Base-by-base conservation (phyloP, 2,329 filamentous ascomycete species). In the Xylariaceae sp. region DNA sequence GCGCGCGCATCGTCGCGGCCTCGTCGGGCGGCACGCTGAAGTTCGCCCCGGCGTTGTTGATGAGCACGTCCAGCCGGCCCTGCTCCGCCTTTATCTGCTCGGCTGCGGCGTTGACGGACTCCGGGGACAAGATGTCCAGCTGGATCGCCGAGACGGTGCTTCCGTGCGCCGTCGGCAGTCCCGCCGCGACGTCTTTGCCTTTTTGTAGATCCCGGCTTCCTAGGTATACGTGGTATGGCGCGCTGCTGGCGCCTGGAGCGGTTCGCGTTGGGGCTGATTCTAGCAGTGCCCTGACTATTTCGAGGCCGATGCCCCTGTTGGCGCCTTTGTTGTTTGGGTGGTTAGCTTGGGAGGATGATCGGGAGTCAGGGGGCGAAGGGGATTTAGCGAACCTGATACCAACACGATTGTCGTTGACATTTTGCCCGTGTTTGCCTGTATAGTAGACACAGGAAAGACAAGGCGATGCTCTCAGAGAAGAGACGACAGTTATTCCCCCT, bases 241-340 rank as follows among this genome's bases (percentile, higher is more conserved):
- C 52, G 26, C 51, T 53, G 21, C 34, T 44, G n/a, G n/a, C n/a
- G n/a, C n/a, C n/a, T 26, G 26, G 26, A 26, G 32, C 30, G 15
- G 9, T 49, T 1, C 26, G 39, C 8, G 47, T 41, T 2, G 45
- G 34, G 10, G 56, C 43, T n/a, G n/a, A n/a, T n/a, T 45, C 47
- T 18, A 62, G 56, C 19, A 62, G 44, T 9, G 57, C 56, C 49
- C 54, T 56, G 40, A 61, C 50, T 12, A 59, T 59, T 34, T 55
- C 55, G 30, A 61, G 48, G 7, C 61, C 61, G 36, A 64, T 60
- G 51, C 61, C 61, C 34, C 56, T 47, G 41, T 61, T 64, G 16
- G 49, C 58, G 21, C 60, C 61, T 63, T 36, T 21, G 7, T 2
- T 40, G n/a, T 9, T 21, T 39, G 50, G 47, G 26, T 51, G 5